These are phyloP conservation scores for Scytalidium lignicola DNA, from an alignment of 2,329 filamentous ascomycete genomes.

Conservation along the genomic window DNA sequence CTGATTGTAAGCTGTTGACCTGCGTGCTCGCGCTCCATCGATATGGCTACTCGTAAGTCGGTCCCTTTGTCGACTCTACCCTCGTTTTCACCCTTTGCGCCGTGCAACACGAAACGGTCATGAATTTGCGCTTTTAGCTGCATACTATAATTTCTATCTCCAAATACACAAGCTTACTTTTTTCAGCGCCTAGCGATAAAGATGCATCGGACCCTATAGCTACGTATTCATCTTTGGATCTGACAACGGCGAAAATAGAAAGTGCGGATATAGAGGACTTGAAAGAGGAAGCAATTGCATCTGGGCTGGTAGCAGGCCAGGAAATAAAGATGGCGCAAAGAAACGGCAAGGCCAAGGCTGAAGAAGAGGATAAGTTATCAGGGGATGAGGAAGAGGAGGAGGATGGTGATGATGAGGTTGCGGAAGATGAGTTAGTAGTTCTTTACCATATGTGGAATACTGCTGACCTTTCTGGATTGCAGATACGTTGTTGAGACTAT, in stretches of 20 bases:
- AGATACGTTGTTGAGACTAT: slow-evolving; percentile 76
- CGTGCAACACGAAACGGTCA: background rate
- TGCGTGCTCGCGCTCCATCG: too few species aligned
- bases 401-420: slow-evolving; percentile 55
- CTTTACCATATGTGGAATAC: background rate
- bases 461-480: slow-evolving; percentile 15
- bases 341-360: background rate
- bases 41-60: background rate
- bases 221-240: background rate
- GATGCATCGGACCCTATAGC: background rate
- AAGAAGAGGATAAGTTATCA: background rate
- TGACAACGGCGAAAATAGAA: background rate
- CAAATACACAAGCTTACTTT: background rate
- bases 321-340: background rate
- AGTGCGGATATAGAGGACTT: background rate
- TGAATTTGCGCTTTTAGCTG: background rate
- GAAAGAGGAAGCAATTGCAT: background rate
- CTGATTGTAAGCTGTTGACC: too few species aligned
- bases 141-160: background rate
- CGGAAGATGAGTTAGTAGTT: slow-evolving; percentile 34
- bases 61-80: background rate
- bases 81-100: background rate
- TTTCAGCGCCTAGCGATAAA: background rate
- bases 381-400: slow-evolving; percentile 46
- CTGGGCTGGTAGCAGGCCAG: background rate